Evolutionary conservation across 2,329 filamentous ascomycete genomes (phyloP).

Genomic region (Cadophora luteo-olivacea): DNA sequence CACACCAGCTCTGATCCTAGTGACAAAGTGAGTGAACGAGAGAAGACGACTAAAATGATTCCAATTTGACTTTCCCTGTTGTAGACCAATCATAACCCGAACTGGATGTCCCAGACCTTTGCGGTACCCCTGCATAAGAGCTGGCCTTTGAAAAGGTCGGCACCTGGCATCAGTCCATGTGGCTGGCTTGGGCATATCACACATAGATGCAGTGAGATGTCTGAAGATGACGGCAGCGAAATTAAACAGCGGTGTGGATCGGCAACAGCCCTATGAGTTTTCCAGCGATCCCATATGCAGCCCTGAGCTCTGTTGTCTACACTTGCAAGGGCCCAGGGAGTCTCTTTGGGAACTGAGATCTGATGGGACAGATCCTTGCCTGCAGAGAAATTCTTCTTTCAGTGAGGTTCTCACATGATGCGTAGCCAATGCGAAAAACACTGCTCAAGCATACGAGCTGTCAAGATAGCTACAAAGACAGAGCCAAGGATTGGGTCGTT

Average conservation of each 20-base stretch:
- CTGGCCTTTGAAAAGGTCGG: conserved; percentile 19
- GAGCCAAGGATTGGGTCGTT: conserved; percentile 23
- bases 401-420: conserved; percentile 35
- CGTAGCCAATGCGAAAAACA: conserved; percentile 30
- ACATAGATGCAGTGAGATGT: conserved; percentile 15
- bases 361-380: not conserved
- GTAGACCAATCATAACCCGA: not conserved
- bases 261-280: conserved; percentile 32
- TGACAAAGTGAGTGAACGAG: not conserved
- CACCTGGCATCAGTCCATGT: not conserved
- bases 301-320: conserved; percentile 4
- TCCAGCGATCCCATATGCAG: conserved; percentile 22
- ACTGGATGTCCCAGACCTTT: conserved; percentile 13
- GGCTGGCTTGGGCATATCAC: not conserved
- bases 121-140: conserved; percentile 29
- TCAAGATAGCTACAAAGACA: conserved; percentile 32
- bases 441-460: conserved; percentile 31
- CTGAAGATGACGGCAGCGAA: conserved; percentile 16
- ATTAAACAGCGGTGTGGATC: conserved; percentile 39
- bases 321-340: not conserved
- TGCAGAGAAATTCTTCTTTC: too few species aligned
- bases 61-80: not conserved
- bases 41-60: not conserved
- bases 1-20: not conserved
- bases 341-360: conserved; percentile 1